Base-by-base conservation (phyloP, 1,139 yeast genomes). In the Zygosaccharomyces pseudobailii region DNA sequence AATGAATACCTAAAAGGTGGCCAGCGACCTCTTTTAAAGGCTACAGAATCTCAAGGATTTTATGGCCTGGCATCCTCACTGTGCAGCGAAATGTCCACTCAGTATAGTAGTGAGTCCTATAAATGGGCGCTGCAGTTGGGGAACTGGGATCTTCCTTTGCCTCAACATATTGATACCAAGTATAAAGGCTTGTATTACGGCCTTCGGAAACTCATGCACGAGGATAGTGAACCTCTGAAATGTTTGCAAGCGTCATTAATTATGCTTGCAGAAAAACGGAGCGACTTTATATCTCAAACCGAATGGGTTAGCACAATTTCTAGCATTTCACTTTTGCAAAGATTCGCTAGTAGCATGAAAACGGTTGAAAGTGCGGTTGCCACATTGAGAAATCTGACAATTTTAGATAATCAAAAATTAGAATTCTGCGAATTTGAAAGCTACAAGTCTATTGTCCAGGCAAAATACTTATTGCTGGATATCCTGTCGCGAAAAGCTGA, bases 1-100 rank as follows among this genome's bases (percentile, higher is more conserved):
- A 51, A 62, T 71, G 42, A 84, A 84, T 0, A 59, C 76, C 1
- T 73, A 86, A 0, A 70, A 70, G 32, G 49, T 71, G 27, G 61
- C 69, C 9, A 61, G 66, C 36, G 62, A 61, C 22, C 48, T 38
- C 48, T 60, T 35, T 20, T 53, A 1, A 46, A 47, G 3, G 47
- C 57, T 5, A 46, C 55, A 4, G 53, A 55, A 3, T 33, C 33
- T 3, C 57, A 54, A 45, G 66, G 68, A 5, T 59, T 67, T 36
- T 54, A 52, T 40, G 63, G 61, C 4, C 28, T 64, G 21, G 53
- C 63, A 6, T 52, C 55, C 19, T 49, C 51, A 5, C 36, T 67
- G 9, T 43, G 52, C 3, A 39, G 47, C 19, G 36, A 46, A 3
- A 20, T 33, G 3, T 25, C 19, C 13, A n/a, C 25, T 6, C 22